Base-by-base conservation (phyloP, 192 early-diverging fungal species). In the Funneliformis mosseae region DNA sequence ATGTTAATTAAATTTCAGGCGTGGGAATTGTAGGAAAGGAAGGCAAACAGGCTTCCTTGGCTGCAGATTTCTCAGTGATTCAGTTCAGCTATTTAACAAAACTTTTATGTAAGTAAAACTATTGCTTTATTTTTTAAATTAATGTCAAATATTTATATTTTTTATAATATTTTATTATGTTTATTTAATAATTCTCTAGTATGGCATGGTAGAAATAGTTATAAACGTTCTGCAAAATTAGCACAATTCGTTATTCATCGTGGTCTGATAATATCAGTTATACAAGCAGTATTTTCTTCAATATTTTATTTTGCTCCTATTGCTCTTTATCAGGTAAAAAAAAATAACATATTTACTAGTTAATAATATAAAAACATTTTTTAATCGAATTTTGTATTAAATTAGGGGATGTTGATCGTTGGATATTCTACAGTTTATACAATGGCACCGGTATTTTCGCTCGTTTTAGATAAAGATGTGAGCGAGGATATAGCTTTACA, bases 271-370 rank as follows among this genome's bases (percentile, higher is more conserved):
- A 98, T 98, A 73, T 97, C 97, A 1, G 92, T 98, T 23, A 98
- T 98, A 92, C 97, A 98, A 86, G 96, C 96, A 0, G 97, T 98
- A 11, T 98, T 98, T 79, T 96, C 95, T 11, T 92, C 96, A 2
- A 88, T 98, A 77, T 98, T 97, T 83, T 98, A 97, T 85, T 97
- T 95, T 90, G 97, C 97, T 14, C 97, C 97, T 8, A 97, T 98
- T 76, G 96, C 96, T 41, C 82, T 98, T 72, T 98, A 95, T 84
- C 96, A 97, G 79, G 88, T 81, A 62, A 59, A 21, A 39, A 8
- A 18, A 6, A 25, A 66, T 80, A 27, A 11, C 23, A 21, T 84
- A 28, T 46, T 76, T 11, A 21, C 27, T 23, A 21, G 48, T 71
- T 79, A 45, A 45, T 64, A 50, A 39, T 73, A 27, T 46, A 5